These are phyloP conservation scores for Yamadazyma taylorii DNA, from an alignment of 1,139 yeast genomes.

Conservation along the genomic window DNA sequence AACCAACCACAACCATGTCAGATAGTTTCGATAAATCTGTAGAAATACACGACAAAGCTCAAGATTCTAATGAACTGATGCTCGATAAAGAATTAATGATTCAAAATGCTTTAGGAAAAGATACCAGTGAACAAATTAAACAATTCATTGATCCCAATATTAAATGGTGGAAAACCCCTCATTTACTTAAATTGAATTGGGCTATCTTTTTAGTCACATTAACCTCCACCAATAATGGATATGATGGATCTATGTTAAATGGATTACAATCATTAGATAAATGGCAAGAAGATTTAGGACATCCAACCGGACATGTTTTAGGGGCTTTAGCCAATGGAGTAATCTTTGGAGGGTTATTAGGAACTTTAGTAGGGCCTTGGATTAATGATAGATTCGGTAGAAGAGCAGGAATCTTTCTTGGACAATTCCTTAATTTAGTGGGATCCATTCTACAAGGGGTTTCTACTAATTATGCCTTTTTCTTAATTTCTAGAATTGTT, in stretches of 20 bases:
- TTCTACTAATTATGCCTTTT: conserved; percentile 39
- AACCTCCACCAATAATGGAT: conserved; percentile 51
- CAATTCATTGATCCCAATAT: conserved; percentile 57
- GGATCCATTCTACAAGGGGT: conserved; percentile 45
- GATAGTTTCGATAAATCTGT: background rate
- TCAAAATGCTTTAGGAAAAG: conserved; percentile 18
- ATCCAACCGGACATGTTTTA: conserved; percentile 41
- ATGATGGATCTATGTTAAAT: conserved; percentile 52
- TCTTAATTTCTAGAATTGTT: conserved; percentile 36
- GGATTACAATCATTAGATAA: conserved; percentile 44
- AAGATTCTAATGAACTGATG: background rate
- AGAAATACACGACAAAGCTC: background rate
- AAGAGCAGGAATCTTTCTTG: conserved; percentile 26
- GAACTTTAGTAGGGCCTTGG: conserved; percentile 39
- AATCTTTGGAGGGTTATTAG: conserved; percentile 43
- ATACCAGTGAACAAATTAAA: conserved; percentile 19
- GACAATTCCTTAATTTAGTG: conserved; percentile 25
- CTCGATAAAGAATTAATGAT: conserved; percentile 5
- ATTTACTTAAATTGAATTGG: conserved; percentile 45
- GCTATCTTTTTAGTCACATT: conserved; percentile 39
- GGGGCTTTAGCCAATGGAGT: conserved; percentile 38
- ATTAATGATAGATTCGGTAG: conserved; percentile 38
- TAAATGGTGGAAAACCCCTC: conserved; percentile 56
- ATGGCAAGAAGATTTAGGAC: conserved; percentile 36
- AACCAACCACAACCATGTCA: background rate